Base-by-base conservation (phyloP, 116 monocot genomes). In the Posidonia oceanica region DNA sequence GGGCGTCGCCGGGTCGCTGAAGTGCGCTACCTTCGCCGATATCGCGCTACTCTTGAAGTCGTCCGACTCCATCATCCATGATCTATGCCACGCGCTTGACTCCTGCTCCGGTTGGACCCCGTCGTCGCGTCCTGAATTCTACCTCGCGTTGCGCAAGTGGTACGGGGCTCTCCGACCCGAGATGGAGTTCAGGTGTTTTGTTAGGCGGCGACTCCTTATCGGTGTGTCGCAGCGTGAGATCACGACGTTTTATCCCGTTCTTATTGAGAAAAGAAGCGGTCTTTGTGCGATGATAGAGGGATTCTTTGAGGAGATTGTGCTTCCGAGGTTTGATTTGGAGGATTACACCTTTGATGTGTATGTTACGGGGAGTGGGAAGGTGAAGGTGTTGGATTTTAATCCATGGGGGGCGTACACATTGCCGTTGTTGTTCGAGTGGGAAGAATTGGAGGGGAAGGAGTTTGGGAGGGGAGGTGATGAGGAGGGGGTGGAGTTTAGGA, bases 121-220 rank as follows among this genome's bases (percentile, higher is more conserved):
- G 36, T 29, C 64, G 13, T 0, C 57, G 17, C 23, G 14, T 3
- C 22, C 61, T 36, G 15, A 61, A 7, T 79, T 76, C 60, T 72
- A 71, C 68, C 86, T 93, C 42, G 88, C 86, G 4, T 78, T 93
- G 41, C 84, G 93, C 18, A 86, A 85, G 70, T 93, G 76, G 79
- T 80, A 84, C 70, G 75, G 69, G 1, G 72, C 51, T 12, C 63
- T 93, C 36, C 82, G 76, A 5, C 86, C 88, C 0, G 93, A 88
- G 66, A 83, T 80, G 72, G 93, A 93, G 71, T 88, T 93, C 62
- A 86, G 88, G 36, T 93, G 93, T 72, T 88, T 93, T 63, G 93
- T 78, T 10, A 67, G 78, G 56, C 15, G 72, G 15, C 60, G 67
- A 22, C 61, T 58, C n/a, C 80, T 87, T 6, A 39, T 88, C 16